phyloP scores from a whole-genome alignment of 75 land plant species.

The Chamaecyparis obtusa region DNA sequence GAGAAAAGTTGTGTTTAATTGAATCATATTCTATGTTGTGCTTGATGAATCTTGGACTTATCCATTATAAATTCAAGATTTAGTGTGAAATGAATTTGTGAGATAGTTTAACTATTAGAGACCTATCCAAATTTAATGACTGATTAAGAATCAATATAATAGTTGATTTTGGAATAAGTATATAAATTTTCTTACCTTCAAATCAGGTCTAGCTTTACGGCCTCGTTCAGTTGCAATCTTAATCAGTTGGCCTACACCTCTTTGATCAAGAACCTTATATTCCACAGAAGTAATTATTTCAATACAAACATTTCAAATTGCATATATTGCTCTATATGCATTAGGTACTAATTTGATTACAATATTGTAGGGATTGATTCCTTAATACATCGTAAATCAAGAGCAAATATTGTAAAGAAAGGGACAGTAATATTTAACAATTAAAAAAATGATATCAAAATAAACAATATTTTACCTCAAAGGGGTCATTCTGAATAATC shows the following conservation, averaged over 20 bases:
- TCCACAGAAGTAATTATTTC: neutral
- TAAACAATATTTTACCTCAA: conserved; percentile 57
- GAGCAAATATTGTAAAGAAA: neutral
- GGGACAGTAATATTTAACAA: neutral
- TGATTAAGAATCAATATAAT: neutral
- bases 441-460: neutral
- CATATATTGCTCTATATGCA: neutral
- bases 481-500: conserved; percentile 94
- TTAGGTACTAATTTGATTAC: neutral
- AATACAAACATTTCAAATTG: neutral
- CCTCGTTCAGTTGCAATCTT: conserved; percentile 88
- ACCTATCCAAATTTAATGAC: neutral
- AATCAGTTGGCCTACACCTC: conserved; percentile 93
- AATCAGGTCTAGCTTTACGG: conserved; percentile 63
- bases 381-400: neutral
- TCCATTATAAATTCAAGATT: no score
- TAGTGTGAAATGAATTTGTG: neutral
- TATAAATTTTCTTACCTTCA: conserved; percentile 56
- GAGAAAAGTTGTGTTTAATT: neutral
- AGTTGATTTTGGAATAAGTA: neutral
- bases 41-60: neutral
- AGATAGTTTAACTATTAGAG: neutral
- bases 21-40: neutral
- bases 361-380: neutral
- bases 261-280: conserved; percentile 89